Evolutionary conservation across 257 asterid genomes (phyloP), one percentile per base, ranked within the genome.

Genomic region (Dorcoceras hygrometricum): DNA sequence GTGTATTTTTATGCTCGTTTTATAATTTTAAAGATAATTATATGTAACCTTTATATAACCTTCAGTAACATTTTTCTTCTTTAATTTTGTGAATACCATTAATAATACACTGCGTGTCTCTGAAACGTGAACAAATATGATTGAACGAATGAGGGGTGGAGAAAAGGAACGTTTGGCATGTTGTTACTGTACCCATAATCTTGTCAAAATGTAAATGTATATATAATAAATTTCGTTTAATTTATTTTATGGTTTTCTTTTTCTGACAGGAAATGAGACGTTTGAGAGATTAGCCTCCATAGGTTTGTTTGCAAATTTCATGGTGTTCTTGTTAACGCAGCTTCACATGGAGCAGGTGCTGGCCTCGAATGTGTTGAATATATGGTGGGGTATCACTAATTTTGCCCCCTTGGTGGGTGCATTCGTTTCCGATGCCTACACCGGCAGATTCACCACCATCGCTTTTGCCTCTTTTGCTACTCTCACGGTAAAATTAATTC

Each of bases 311-410:
- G 89, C 88, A 46, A 91, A 91, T 61, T 89, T 91, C 66, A 82
- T 80, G 83, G 83, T 91, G 68, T 91, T 82, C 68, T 59, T 91
- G 76, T 22, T 85, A 50, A 88, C 87, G 26, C 65, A 77, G 70
- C 88, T 79, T 67, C 88, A 91, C 69, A 54, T 86, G 85, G 96
- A 91, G 66, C 95, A 86, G 81, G 98, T 91, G 6, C 2, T 59
- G 5, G 89, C 96, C 14, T 78, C 98, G 6, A 91, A 91, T 59
- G 87, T 89, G 39, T n/a, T 84, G 1, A 84, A 66, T 65, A 70
- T 86, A 9, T 91, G 94, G 94, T 63, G 77, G 0, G 95, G 91
- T 0, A 22, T 81, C 66, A 62, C 88, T 0, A 91, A 78, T 66
- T 91, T 91, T 57, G 48, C 71, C 1, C 98, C 96, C 3, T 68